Percentiles rank a stretch among this genome's conserved stretches.
These are phyloP conservation scores for Chaetomiaceae sp. DNA, from an alignment of 2,329 filamentous ascomycete species.

Conservation along the genomic window DNA sequence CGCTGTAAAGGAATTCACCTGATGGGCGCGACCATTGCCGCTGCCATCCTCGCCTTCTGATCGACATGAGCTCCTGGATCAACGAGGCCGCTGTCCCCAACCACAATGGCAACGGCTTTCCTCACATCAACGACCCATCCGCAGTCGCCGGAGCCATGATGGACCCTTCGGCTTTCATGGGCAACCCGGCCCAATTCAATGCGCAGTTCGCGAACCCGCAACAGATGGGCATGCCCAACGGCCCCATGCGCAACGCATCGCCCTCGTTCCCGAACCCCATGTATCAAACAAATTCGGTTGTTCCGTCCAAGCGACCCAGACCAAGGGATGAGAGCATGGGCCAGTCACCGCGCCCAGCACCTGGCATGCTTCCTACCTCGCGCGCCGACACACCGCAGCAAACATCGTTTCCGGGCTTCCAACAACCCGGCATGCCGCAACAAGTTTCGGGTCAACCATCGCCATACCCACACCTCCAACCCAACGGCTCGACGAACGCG, in stretches of 20 bases:
- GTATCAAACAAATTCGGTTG: slow-evolving; percentile 79
- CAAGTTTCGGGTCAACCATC: slow-evolving; percentile 61
- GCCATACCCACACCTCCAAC: slow-evolving; percentile 77
- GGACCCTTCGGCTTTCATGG: slow-evolving; percentile 62
- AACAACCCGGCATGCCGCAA: slow-evolving; percentile 55
- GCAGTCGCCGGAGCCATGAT: slow-evolving; percentile 54
- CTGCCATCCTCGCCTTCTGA: slow-evolving; percentile 30
- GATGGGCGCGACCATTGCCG: slow-evolving; percentile 41
- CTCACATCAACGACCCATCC: slow-evolving; percentile 60
- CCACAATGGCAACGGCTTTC: slow-evolving; percentile 66
- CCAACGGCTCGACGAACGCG: slow-evolving; percentile 74
- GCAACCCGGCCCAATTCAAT: slow-evolving; percentile 57
- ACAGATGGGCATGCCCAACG: slow-evolving; percentile 71
- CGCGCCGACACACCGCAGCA: slow-evolving; percentile 91
- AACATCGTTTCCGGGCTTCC: slow-evolving; percentile 66
- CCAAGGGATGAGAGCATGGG: slow-evolving; percentile 79
- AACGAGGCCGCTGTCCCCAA: slow-evolving; percentile 64
- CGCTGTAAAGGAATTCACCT: slow-evolving; percentile 32
- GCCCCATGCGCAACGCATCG: slow-evolving; percentile 76
- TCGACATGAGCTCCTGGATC: slow-evolving; percentile 68
- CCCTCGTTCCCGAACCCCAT: slow-evolving; percentile 72
- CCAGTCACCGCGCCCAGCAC: slow-evolving; percentile 73
- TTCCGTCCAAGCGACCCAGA: slow-evolving; percentile 83
- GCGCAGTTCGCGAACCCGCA: slow-evolving; percentile 55
- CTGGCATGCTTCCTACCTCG: slow-evolving; percentile 71